Base-by-base conservation (phyloP, 768 basidiomycete genomes). In the Gymnopilus dilepis region DNA sequence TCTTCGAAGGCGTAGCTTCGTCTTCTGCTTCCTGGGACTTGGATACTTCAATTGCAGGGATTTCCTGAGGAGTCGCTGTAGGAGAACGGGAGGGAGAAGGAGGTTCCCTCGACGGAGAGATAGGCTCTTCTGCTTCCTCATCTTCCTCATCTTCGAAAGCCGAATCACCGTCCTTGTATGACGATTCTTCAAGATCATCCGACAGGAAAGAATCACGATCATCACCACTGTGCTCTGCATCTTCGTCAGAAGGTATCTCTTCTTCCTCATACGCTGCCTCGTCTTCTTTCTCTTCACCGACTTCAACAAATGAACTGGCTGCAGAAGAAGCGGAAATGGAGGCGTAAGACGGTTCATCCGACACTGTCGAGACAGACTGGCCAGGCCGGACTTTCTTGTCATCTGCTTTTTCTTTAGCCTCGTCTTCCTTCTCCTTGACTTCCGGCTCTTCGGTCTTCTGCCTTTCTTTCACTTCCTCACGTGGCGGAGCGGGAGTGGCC, bases 21-120 rank as follows among this genome's bases (percentile, higher is more conserved):
- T 77, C 69, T 1, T 72, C 64, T 7, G 77, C 70, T 1, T 72
- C 65, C 7, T 77, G 69, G 1, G 79, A 74, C 28, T 76, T 67
- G 4, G 78, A 79, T 17, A 80, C 68, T 13, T 74, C 66, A 26
- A 83, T 78, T 15, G 70, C 71, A 0, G 82, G 82, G 24, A 75
- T 68, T 52, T 86, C 86, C 3, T 83, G 84, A 8, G 88, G 88
- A 7, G 87, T 87, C 13, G 80, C 76, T 15, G 88, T 87, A 2
- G 84, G 77, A 41, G 88, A 87, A 42, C 85, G 78, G 31, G 80
- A 79, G 15, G 62, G 57, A 11, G 82, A 77, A 12, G 78, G 65
- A 1, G 84, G 80, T 2, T 80, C 71, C 33, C 68, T 52, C 52
- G 74, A 59, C n/a, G 74, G 58, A 19, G 69, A 71, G 21, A 66